Evolutionary conservation across 176 grass and related monocot genomes (phyloP), one percentile per base, ranked within the genome.

Genomic region (Hordeum marinum): DNA sequence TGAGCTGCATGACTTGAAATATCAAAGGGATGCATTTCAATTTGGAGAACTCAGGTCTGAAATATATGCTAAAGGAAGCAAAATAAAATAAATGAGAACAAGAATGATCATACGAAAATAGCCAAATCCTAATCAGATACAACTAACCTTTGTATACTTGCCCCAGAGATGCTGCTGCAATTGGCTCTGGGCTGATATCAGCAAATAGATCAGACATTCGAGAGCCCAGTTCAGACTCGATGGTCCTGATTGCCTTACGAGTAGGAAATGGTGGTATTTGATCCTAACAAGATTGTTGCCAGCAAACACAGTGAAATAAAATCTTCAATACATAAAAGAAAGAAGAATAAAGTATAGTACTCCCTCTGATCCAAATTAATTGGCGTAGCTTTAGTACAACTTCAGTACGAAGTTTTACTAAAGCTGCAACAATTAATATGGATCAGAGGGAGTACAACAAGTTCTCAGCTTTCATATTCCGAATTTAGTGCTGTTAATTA

Each of bases 241-340:
- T 94, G 76, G 93, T 95, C 82, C 82, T 95, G 87, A 95, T 63
- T 23, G 93, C 96, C 6, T 84, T 82, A 80, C 50, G 85, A 74
- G 93, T 95, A 80, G 96, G 90, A 87, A 95, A 98, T 10, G 96
- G 96, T n/a, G 96, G 96, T 94, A 98, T 98, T 90, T 95, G 96
- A 87, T 95, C 96, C 96, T 98, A 78, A 92, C 36, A 55, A 90
- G 34, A 86, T 58, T 78, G 8, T 72, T 25, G 58, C 77, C 81
- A 90, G 32, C 3, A 24, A 89, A 71, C 43, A 81, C 3, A 78
- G 8, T 62, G 15, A 36, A 73, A 86, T 78, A 14, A 26, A 86
- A 80, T 18, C 3, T 20, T 23, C 4, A 45, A 69, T 15, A 66
- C 36, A 63, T 14, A 3, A 60, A 82, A 10, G 7, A 52, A 71